Evolutionary conservation across 441 rosid species (phyloP).

Genomic region (Capsella rubella): DNA sequence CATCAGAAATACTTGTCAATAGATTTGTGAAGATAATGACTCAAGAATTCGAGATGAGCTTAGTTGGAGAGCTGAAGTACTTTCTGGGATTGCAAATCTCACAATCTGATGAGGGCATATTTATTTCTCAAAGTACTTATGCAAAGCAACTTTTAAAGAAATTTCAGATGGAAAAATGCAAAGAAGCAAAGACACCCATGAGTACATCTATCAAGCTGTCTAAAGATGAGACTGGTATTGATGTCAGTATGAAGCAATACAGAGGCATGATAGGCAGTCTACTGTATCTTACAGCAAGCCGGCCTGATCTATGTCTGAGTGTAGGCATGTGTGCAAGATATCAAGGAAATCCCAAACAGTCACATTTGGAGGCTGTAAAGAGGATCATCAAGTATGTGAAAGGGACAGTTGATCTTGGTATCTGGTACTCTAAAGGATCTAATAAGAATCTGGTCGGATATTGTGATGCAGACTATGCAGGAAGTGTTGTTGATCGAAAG

Average conservation of each 20-base stretch:
- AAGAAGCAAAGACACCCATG: too few relatives aligned
- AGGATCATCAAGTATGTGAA: not conserved
- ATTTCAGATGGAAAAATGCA: too few relatives aligned
- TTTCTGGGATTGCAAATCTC: not conserved
- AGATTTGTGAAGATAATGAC: not conserved
- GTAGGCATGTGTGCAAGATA: not conserved
- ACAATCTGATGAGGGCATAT: accelerated
- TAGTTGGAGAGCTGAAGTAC: not conserved
- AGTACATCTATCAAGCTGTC: too few relatives aligned
- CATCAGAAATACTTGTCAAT: not conserved
- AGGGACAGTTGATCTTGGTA: not conserved
- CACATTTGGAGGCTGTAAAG: not conserved
- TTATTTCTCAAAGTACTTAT: not conserved
- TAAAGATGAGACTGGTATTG: too few relatives aligned
- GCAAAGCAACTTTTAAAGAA: not conserved
- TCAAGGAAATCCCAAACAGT: not conserved
- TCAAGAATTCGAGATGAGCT: not conserved
- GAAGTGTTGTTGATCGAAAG: not conserved
- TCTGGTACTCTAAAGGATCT: not conserved
- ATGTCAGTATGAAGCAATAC: too few relatives aligned
- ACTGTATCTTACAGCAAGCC: not conserved
- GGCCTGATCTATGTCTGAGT: not conserved
- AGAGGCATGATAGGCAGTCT: not conserved
- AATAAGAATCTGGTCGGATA: accelerated
- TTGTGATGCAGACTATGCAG: not conserved